Evolutionary conservation across 306 rosid species (phyloP).

Genomic region (Vigna reflexopilosa): DNA sequence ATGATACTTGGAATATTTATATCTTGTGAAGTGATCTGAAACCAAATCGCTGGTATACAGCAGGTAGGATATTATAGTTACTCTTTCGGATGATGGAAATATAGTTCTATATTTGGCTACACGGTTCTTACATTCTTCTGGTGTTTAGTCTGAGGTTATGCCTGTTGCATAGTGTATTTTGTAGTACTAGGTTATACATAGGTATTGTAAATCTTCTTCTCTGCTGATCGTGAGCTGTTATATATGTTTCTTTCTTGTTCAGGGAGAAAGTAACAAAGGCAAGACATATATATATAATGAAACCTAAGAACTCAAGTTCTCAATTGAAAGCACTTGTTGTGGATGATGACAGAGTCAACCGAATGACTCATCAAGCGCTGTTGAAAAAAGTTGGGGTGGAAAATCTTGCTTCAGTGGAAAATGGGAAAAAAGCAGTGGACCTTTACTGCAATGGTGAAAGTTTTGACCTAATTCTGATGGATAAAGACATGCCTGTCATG

Average conservation of each 20-base stretch:
- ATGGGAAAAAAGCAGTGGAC: conserved; percentile 81
- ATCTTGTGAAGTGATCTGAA: too few relatives aligned
- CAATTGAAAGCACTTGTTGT: neutral
- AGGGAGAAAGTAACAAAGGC: neutral
- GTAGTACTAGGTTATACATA: too few relatives aligned
- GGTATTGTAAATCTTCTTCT: too few relatives aligned
- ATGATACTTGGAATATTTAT: too few relatives aligned
- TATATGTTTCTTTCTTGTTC: neutral
- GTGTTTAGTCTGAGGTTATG: too few relatives aligned
- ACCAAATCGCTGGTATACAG: too few relatives aligned
- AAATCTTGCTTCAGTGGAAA: conserved; percentile 49
- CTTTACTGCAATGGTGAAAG: conserved; percentile 54
- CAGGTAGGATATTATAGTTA: too few relatives aligned
- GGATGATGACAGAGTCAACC: neutral
- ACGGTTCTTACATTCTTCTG: too few relatives aligned
- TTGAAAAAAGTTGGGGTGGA: conserved; percentile 41
- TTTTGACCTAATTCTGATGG: conserved; percentile 85
- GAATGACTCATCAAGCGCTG: neutral
- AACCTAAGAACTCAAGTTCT: neutral
- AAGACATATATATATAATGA: neutral
- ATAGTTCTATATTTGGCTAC: too few relatives aligned
- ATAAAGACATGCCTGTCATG: conserved; percentile 78
- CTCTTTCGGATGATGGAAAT: too few relatives aligned
- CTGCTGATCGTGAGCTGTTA: too few relatives aligned
- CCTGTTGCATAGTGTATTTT: too few relatives aligned